phyloP scores from a whole-genome alignment of 2,329 filamentous ascomycete species.

The Fusarium oligoseptatum region DNA sequence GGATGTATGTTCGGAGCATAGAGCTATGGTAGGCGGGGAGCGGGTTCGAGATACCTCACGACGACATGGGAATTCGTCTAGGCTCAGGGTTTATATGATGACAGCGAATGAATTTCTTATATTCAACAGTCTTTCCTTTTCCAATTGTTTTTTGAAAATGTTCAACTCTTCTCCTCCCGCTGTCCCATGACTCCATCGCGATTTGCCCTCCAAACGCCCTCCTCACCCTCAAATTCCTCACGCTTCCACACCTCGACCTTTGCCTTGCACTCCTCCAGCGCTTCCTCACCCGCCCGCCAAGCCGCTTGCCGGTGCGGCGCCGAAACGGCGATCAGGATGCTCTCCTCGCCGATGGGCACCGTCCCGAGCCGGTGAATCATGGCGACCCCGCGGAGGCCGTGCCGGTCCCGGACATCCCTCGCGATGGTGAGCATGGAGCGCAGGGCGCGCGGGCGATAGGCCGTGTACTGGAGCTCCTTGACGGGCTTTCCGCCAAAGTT shows the following conservation, averaged over 20 bases:
- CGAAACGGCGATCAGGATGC: conserved; percentile 89
- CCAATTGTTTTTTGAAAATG: background rate
- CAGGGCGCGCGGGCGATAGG: conserved; percentile 79
- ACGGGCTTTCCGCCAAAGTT: conserved; percentile 80
- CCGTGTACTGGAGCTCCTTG: conserved; percentile 79
- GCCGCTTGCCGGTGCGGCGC: conserved; percentile 85
- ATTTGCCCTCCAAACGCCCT: conserved; percentile 90
- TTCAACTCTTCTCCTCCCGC: conserved; percentile 50
- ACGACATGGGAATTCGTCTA: background rate
- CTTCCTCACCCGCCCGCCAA: conserved; percentile 90
- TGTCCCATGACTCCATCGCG: conserved; percentile 76
- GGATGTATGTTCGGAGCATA: conserved; percentile 15
- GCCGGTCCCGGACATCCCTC: conserved; percentile 66
- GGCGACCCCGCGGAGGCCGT: conserved; percentile 78
- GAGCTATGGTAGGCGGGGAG: background rate
- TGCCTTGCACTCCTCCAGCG: conserved; percentile 87
- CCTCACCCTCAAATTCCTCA: conserved; percentile 85
- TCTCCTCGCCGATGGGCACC: conserved; percentile 93
- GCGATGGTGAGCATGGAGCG: conserved; percentile 77
- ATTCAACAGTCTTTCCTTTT: background rate
- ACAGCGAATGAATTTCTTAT: conserved; percentile 1
- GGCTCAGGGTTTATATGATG: conserved; percentile 18
- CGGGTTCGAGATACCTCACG: background rate
- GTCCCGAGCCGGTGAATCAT: conserved; percentile 87
- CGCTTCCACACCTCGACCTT: conserved; percentile 96